Evolutionary conservation across 306 rosid genomes (phyloP).

Genomic region (Sindora glabra): DNA sequence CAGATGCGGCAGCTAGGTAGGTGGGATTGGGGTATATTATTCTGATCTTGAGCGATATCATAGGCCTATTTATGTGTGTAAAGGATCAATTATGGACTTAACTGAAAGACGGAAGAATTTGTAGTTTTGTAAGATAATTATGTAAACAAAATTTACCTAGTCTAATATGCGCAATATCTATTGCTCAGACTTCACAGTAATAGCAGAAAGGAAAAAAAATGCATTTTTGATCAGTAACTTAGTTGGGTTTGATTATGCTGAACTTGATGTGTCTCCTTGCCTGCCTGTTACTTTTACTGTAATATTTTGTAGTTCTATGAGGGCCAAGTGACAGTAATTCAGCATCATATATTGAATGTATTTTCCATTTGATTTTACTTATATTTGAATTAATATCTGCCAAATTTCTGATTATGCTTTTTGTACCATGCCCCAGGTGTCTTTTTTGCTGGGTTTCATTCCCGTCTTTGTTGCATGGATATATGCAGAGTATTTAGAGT

Average conservation of each 20-base stretch:
- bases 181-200: too few relatives aligned
- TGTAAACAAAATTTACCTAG: neutral
- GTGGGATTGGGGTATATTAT: neutral
- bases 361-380: neutral
- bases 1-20: neutral
- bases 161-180: too few relatives aligned
- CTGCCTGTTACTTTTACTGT: neutral
- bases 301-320: neutral
- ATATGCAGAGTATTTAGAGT: conserved; percentile 88
- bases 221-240: neutral
- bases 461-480: conserved; percentile 88
- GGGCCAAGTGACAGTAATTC: neutral
- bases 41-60: neutral
- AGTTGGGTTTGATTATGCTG: neutral
- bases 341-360: neutral
- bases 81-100: neutral
- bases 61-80: neutral
- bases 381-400: neutral
- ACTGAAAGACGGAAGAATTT: neutral
- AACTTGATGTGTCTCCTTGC: conserved; percentile 6
- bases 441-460: conserved; percentile 77
- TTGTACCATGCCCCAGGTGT: conserved; percentile 52
- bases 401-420: conserved; percentile 21
- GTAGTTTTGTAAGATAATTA: neutral
- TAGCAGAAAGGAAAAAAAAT: too few relatives aligned